Conservation (phyloP, 2,329 filamentous ascomycete species). For the Penicillium oxalicum region DNA sequence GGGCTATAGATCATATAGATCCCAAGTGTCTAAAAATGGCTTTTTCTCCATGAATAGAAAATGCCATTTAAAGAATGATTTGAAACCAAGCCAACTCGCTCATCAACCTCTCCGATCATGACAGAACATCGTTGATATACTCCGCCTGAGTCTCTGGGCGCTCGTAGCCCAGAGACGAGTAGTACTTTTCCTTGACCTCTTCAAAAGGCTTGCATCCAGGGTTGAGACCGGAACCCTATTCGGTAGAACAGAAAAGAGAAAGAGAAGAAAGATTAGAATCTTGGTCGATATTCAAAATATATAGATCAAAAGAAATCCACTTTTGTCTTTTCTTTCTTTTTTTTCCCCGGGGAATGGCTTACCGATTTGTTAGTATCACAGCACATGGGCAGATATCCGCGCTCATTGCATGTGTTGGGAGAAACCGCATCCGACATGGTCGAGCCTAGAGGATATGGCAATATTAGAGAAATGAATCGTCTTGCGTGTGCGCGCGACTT, state of each 20-base stretch:
- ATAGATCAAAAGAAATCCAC: no score
- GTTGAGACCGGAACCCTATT: conserved; percentile 6
- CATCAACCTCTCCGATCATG: conserved; percentile 1
- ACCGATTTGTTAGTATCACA: conserved; percentile 13
- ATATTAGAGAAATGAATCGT: neutral
- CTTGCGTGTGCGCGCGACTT: no score
- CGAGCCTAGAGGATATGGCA: conserved; percentile 12
- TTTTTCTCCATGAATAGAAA: no score
- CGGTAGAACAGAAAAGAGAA: no score
- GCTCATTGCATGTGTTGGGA: conserved; percentile 13
- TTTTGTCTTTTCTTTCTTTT: neutral
- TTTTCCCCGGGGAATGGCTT: neutral
- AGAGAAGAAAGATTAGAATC: neutral
- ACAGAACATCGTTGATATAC: conserved; percentile 14
- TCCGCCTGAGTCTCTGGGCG: conserved; percentile 9
- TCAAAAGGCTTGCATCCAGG: conserved; percentile 20
- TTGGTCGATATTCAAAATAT: neutral
- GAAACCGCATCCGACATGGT: conserved; percentile 13
- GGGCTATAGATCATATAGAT: no score
- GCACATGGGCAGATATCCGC: conserved; percentile 23
- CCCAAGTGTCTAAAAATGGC: no score
- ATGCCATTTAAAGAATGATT: no score
- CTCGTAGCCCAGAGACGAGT: conserved; percentile 6
- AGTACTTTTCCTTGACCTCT: conserved; percentile 18
- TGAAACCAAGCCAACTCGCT: no score